Base-by-base conservation (phyloP, 352 stramenopile species). In the Plasmopara viticola region DNA sequence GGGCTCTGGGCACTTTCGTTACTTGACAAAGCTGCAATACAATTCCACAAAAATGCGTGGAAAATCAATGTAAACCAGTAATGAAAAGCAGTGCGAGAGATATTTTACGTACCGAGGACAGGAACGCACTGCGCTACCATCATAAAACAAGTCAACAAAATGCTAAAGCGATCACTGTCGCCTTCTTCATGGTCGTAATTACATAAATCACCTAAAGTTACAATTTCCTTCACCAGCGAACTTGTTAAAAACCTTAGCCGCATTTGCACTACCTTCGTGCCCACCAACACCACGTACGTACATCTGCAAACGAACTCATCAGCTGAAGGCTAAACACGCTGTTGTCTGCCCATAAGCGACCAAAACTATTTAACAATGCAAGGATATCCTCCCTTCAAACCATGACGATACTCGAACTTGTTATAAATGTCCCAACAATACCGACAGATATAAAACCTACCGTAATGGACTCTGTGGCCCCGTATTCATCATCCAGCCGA, bases 301-400 rank as follows among this genome's bases (percentile, higher is more conserved):
- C 78, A 50, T 74, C 63, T 10, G 69, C 63, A 37, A 89, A 86
- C 12, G 78, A 85, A 42, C 68, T 62, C 6, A 87, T 54, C 14
- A 89, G 45, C 45, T 89, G 78, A 9, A 76, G 55, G 28, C 76
- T 85, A 28, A 87, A 89, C 9, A 86, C 78, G 39, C 74, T 86
- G 42, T 89, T 86, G 35, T 86, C 73, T 1, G 65, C 51, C 78
- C 78, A 89, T 5, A 89, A 60, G 15, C 68, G 70, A 7, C 44
- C 59, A 48, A 86, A 70, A 28, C 60, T 49, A 6, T 84, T 56
- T 37, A 87, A 63, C 17, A 86, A 33, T 28, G 50, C 49, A 3
- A 86, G 57, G 33, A 87, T 79, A 6, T 69, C 52, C 38, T 85
- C 68, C 31, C 74, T 88, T 30, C 12, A 14, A 28, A 34, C 9